A percentile compares a stretch with the other conserved stretches of the same genome.
These are phyloP conservation scores for Russula virescens DNA, from an alignment of 768 basidiomycete species.

Conservation along the genomic window DNA sequence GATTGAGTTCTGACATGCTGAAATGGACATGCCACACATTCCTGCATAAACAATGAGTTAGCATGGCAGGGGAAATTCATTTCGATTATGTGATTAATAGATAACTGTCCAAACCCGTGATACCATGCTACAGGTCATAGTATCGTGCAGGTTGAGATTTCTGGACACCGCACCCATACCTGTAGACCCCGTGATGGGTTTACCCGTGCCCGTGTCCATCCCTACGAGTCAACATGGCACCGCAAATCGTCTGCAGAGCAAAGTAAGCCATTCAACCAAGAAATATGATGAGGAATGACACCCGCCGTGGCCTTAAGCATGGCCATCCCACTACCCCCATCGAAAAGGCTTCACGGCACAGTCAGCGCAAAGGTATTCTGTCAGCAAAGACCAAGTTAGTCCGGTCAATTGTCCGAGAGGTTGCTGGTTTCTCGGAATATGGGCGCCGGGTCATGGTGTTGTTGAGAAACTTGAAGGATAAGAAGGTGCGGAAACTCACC, in stretches of 20 bases:
- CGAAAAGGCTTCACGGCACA: conserved; percentile 66
- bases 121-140: too few species aligned
- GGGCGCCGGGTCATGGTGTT: conserved; percentile 97
- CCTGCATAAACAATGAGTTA: too few species aligned
- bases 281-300: conserved; percentile 75
- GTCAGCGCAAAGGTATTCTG: conserved; percentile 87
- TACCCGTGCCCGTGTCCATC: too few species aligned
- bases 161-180: too few species aligned
- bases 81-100: too few species aligned
- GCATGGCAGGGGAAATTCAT: too few species aligned
- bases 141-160: too few species aligned
- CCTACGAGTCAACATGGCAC: too few species aligned
- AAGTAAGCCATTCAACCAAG: conserved; percentile 41
- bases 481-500: conserved; percentile 98
- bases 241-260: background rate
- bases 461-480: conserved; percentile 91
- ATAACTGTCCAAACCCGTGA: too few species aligned
- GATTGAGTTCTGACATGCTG: too few species aligned
- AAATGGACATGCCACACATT: too few species aligned
- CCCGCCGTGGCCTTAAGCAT: conserved; percentile 79
- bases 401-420: conserved; percentile 90
- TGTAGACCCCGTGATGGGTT: too few species aligned
- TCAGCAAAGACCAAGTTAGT: conserved; percentile 92
- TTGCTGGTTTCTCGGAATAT: conserved; percentile 95
- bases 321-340: conserved; percentile 88